Evolutionary conservation across 176 grass and related monocot genomes (phyloP).

Genomic region (Paspalum notatum): DNA sequence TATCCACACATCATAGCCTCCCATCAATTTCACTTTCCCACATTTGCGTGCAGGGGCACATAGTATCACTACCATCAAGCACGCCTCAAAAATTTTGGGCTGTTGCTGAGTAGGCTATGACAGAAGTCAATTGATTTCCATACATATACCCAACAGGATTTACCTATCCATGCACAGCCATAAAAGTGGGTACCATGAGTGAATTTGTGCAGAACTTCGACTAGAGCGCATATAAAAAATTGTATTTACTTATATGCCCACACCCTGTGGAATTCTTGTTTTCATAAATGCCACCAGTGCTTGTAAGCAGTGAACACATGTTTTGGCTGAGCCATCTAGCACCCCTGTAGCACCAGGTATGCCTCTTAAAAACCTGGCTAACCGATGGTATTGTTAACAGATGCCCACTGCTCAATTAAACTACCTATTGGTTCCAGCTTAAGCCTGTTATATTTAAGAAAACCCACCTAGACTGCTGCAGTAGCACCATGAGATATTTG

Average conservation of each 20-base stretch:
- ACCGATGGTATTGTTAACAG: background rate
- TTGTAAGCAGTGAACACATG: background rate
- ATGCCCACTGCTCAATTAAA: background rate
- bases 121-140: background rate
- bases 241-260: background rate
- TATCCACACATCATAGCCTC: too few relatives aligned
- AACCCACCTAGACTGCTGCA: background rate
- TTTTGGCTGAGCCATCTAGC: background rate
- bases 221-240: background rate
- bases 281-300: background rate
- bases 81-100: too few relatives aligned
- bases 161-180: background rate
- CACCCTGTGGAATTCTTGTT: background rate
- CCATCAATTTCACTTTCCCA: too few relatives aligned
- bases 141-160: background rate
- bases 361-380: background rate
- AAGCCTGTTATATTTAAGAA: background rate
- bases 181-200: background rate
- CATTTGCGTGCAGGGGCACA: too few relatives aligned
- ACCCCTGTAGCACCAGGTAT: background rate
- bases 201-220: background rate
- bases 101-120: background rate
- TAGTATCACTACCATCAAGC: too few relatives aligned
- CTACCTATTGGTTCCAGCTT: background rate
- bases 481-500: slow-evolving; percentile 19